Base-by-base conservation (phyloP, 202 grass and related monocot genomes). In the Zizania palustris region DNA sequence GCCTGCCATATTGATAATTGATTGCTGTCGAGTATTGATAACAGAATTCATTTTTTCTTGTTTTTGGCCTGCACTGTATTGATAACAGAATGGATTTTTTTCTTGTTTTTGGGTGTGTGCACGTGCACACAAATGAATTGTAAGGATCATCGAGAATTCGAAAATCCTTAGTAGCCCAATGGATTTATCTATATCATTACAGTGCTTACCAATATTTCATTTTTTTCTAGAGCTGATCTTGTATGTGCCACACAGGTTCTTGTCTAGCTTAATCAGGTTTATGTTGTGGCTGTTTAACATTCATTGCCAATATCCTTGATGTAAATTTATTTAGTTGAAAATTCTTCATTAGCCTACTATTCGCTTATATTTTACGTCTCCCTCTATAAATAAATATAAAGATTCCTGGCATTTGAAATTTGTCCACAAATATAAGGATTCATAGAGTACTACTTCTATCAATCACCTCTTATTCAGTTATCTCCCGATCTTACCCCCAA, bases 251-350 rank as follows among this genome's bases (percentile, higher is more conserved):
- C 13, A 13, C 8, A 48, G 6, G 20, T 72, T 28, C 15, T 72
- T 10, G 19, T 43, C 20, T 73, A 60, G 10, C 14, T 56, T 57
- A 4, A 57, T 5, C 7, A 38, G 54, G 54, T 37, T 54, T 63
- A 48, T 11, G 41, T 56, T 48, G 44, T 63, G 28, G 0, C 39
- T 46, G 1, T 54, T 50, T n/a, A 39, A 5, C 7, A 9, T 76
- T 20, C 13, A 15, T 16, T 67, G 36, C 4, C 9, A 63, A 38
- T 40, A 38, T 70, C 11, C 8, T 18, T 82, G 58, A 15, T 65
- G 16, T 65, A 11, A 16, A 16, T 76, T 80, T 56, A 13, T 65
- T 53, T 40, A 18, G 42, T 82, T n/a, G 48, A 20, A 50, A 58
- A 48, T 67, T 50, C 1, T 77, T 65, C 16, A 16, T 62, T 55